Conservation (phyloP, 371 early-diverging fungal species). For the Mortierella sp. region DNA sequence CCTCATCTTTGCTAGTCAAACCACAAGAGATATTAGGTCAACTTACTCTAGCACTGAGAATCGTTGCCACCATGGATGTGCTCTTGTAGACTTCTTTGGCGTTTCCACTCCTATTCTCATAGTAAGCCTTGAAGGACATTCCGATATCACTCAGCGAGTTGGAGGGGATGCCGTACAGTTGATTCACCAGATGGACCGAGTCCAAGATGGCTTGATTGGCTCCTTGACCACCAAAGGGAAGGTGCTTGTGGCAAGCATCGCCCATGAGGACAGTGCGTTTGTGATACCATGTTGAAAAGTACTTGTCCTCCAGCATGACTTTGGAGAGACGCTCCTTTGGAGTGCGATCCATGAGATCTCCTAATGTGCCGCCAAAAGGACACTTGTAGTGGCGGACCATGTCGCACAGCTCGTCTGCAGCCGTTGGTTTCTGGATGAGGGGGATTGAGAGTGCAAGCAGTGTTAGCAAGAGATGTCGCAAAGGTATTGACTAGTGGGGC, state of each 20-base stretch:
- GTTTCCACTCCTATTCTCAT: conserved; percentile 19
- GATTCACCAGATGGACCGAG: conserved; percentile 29
- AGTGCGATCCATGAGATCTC: conserved; percentile 22
- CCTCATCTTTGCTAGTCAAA: too few relatives aligned
- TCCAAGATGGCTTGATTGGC: conserved; percentile 39
- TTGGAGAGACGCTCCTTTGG: conserved; percentile 17
- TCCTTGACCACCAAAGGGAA: conserved; percentile 29
- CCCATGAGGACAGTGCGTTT: conserved; percentile 26
- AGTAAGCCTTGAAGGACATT: conserved; percentile 21
- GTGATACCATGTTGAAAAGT: conserved; percentile 31
- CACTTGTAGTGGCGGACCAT: conserved; percentile 28
- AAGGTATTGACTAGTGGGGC: not conserved
- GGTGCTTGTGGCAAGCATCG: conserved; percentile 35
- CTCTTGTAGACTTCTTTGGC: conserved; percentile 34
- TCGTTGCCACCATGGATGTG: too few relatives aligned
- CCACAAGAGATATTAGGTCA: too few relatives aligned
- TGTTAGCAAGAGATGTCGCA: not conserved
- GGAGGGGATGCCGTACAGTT: conserved; percentile 29
- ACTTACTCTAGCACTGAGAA: too few relatives aligned
- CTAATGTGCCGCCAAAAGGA: conserved; percentile 28
- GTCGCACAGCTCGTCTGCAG: conserved; percentile 24
- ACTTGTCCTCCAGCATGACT: conserved; percentile 31
- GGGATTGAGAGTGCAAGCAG: too few relatives aligned
- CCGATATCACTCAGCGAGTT: conserved; percentile 15
- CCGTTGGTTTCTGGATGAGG: conserved; percentile 24